Evolutionary conservation across 352 stramenopile species (phyloP).

Genomic region (Globisporangium paddicum): DNA sequence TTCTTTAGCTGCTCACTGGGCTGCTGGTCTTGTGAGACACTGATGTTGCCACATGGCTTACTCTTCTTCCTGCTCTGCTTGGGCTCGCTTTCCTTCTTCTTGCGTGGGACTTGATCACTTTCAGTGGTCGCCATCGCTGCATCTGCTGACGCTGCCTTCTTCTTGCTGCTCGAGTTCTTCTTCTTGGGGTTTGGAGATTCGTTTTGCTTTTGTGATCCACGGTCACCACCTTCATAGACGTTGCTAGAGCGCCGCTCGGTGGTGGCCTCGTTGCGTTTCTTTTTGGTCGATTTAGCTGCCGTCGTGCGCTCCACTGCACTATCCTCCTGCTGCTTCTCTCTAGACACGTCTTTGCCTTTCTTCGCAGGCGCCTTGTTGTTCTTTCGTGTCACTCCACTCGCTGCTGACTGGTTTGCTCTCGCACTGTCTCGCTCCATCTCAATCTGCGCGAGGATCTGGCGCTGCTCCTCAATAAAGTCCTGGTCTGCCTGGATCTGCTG

Average conservation of each 20-base stretch:
- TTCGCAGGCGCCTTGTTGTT: background rate
- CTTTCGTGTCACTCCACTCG: background rate
- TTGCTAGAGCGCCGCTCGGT: background rate
- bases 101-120: background rate
- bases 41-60: background rate
- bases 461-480: constrained; percentile 58
- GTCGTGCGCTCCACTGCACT: background rate
- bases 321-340: background rate
- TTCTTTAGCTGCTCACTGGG: background rate
- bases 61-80: constrained; percentile 6
- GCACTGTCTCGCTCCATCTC: constrained; percentile 14
- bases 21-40: background rate
- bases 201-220: background rate
- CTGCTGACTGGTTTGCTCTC: background rate
- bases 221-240: background rate
- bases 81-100: background rate
- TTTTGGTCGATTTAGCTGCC: background rate
- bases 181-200: background rate
- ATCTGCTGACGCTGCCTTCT: background rate
- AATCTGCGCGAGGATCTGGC: constrained; percentile 60
- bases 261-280: background rate
- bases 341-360: background rate
- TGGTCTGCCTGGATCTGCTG: constrained; percentile 62
- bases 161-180: background rate
- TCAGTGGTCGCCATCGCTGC: background rate